A percentile compares a stretch with the other conserved stretches of the same genome.
These are phyloP conservation scores for Gossypium herbaceum DNA, from an alignment of 345 rosid species.

Conservation along the genomic window DNA sequence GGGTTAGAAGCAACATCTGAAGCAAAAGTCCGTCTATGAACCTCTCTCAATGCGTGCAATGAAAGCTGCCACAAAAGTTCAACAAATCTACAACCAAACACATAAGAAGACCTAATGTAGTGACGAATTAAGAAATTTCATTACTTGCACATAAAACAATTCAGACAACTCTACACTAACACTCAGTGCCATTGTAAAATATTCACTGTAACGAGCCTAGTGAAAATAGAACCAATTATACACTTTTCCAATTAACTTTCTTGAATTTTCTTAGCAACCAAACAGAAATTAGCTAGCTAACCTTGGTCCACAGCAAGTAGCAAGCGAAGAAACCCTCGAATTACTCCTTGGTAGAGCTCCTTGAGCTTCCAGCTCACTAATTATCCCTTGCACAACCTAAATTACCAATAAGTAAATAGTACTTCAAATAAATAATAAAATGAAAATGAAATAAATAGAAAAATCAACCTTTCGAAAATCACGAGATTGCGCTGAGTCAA, in stretches of 20 bases:
- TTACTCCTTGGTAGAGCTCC: conserved; percentile 99
- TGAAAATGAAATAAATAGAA: neutral
- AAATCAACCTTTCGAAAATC: conserved; percentile 82
- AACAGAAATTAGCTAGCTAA: conserved; percentile 8
- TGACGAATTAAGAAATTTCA: neutral
- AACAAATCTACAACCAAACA: conserved; percentile 70
- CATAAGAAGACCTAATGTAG: neutral
- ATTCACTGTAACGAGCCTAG: neutral
- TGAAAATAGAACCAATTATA: neutral
- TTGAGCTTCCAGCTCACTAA: conserved; percentile 96
- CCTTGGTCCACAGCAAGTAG: conserved; percentile 95
- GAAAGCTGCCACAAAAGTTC: conserved; percentile 99
- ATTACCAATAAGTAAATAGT: conserved; percentile 6
- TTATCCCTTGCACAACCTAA: conserved; percentile 97
- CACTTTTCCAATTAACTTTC: neutral
- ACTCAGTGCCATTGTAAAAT: neutral
- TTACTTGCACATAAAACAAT: neutral
- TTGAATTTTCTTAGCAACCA: conserved; percentile 9
- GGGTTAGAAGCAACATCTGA: conserved; percentile 84
- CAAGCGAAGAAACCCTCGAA: conserved; percentile 6
- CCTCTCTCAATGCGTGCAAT: conserved; percentile 92
- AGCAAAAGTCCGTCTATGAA: conserved; percentile 89
- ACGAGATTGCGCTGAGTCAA: conserved; percentile 97
- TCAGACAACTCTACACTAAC: neutral
- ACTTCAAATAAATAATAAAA: conserved; percentile 8